Evolutionary conservation across 108 stramenopile species (phyloP), one percentile per base, ranked within the genome.

Genomic region (Mediolabrus comicus): DNA sequence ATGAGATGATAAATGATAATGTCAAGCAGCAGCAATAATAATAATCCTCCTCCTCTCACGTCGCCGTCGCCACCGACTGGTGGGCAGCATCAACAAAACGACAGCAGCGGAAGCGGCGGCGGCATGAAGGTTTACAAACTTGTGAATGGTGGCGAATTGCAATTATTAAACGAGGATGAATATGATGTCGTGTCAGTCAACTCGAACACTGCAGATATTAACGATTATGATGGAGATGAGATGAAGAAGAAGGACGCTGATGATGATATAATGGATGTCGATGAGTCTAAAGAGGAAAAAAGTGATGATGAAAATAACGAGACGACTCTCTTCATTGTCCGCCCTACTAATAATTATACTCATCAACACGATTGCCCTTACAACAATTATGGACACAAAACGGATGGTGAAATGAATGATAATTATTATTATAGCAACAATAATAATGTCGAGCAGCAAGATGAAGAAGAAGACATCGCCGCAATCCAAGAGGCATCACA

Each of bases 151-250:
- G 46, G 46, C 6, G 46, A 49, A 6, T 32, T 77, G 35, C 62
- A 63, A 39, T 59, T 77, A 27, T 3, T 77, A 3, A 10, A 17
- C 9, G 59, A 35, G 38, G 68, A 67, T 8, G 64, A 64, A 27
- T 75, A 75, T 46, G 52, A 67, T 41, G 36, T 75, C 39, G 46
- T 49, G 0, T 49, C 46, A 8, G 46, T 17, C 22, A 49, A 49
- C 22, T 0, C 2, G 19, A 49, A 9, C 1, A 52, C 24, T 12
- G 27, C 39, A 9, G 25, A 58, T 11, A 46, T 8, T 16, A 41
- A 69, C 22, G 43, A 65, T 31, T 14, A 13, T 13, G 22, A 53
- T 49, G 6, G 16, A 3, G n/a, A 29, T 10, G 16, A 54, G 14
- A 51, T 31, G 4, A n/a, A 54, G 6, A 32, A 17, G 16, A 53